A percentile compares a stretch with the other conserved stretches of the same genome.
Evolutionary conservation across 2,329 filamentous ascomycete genomes (phyloP).

Genomic region (Fusarium newnesense): DNA sequence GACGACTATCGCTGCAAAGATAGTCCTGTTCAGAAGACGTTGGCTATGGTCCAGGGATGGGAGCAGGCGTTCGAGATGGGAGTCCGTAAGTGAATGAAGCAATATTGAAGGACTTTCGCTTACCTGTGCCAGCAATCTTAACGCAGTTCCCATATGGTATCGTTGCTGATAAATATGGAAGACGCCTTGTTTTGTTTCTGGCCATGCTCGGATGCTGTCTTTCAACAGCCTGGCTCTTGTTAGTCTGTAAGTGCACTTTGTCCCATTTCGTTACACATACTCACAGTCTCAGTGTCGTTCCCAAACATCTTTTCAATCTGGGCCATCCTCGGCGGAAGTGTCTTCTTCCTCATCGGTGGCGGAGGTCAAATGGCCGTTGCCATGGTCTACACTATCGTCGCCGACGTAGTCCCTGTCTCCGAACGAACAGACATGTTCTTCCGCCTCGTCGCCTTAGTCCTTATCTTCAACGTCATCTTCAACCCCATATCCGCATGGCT

Average conservation of each 20-base stretch:
- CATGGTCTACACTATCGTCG: constrained; percentile 58
- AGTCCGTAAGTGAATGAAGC: constrained; percentile 50
- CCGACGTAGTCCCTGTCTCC: constrained; percentile 54
- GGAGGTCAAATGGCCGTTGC: constrained; percentile 52
- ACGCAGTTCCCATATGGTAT: constrained; percentile 59
- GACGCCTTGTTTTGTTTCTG: constrained; percentile 54
- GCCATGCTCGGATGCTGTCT: constrained; percentile 48
- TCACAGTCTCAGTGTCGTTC: constrained; percentile 48
- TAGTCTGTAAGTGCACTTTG: constrained; percentile 45
- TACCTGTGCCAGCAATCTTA: constrained; percentile 49
- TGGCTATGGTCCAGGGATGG: constrained; percentile 64
- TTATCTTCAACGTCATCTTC: constrained; percentile 52
- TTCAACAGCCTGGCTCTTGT: constrained; percentile 43
- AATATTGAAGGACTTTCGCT: not conserved
- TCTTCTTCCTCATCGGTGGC: constrained; percentile 55
- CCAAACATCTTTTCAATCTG: constrained; percentile 54
- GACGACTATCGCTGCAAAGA: constrained; percentile 61
- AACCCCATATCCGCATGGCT: constrained; percentile 55
- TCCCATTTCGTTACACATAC: not conserved
- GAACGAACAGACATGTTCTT: constrained; percentile 55
- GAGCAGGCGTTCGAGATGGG: constrained; percentile 57
- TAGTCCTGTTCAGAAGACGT: constrained; percentile 58
- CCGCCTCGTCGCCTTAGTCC: constrained; percentile 50
- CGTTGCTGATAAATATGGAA: constrained; percentile 59
- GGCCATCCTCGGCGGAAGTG: constrained; percentile 48